These are phyloP conservation scores for Ophiostoma ulmi DNA, from an alignment of 2,329 filamentous ascomycete genomes.

Conservation along the genomic window DNA sequence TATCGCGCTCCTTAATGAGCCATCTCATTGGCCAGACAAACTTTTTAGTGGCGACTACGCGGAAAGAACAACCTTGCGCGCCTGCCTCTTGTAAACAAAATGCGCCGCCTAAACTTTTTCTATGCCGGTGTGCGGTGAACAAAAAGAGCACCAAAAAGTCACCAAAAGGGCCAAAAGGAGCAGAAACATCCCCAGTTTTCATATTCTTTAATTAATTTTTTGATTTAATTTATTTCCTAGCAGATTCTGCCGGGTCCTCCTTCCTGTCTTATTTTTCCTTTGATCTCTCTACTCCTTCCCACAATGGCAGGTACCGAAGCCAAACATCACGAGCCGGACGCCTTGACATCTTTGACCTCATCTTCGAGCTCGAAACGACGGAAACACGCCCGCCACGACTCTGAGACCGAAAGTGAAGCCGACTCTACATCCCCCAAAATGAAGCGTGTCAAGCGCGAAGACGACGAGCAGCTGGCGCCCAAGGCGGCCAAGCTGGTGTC, in stretches of 20 bases:
- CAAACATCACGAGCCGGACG: slow-evolving; percentile 5
- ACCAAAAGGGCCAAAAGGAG: background rate
- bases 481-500: slow-evolving; percentile 22
- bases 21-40: background rate
- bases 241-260: slow-evolving; percentile 16
- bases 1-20: background rate
- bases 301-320: slow-evolving; percentile 21
- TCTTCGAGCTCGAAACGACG: slow-evolving; percentile 9
- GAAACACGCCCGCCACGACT: slow-evolving; percentile 17
- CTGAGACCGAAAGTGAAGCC: slow-evolving; percentile 31
- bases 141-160: background rate
- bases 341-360: background rate
- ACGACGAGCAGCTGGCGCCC: slow-evolving; percentile 23
- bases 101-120: slow-evolving; percentile 17
- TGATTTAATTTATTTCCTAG: slow-evolving; percentile 18
- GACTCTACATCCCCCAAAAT: slow-evolving; percentile 29
- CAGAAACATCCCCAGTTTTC: slow-evolving; percentile 23
- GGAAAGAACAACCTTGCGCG: slow-evolving; percentile 9
- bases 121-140: slow-evolving; percentile 5
- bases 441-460: slow-evolving; percentile 32
- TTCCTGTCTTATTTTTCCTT: slow-evolving; percentile 9
- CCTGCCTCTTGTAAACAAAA: slow-evolving; percentile 5
- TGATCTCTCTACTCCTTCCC: background rate
- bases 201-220: background rate
- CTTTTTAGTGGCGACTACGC: background rate